Evolutionary conservation across 495 filamentous ascomycete genomes (phyloP), one percentile per base, ranked within the genome.

Genomic region (Neurospora hispaniola): DNA sequence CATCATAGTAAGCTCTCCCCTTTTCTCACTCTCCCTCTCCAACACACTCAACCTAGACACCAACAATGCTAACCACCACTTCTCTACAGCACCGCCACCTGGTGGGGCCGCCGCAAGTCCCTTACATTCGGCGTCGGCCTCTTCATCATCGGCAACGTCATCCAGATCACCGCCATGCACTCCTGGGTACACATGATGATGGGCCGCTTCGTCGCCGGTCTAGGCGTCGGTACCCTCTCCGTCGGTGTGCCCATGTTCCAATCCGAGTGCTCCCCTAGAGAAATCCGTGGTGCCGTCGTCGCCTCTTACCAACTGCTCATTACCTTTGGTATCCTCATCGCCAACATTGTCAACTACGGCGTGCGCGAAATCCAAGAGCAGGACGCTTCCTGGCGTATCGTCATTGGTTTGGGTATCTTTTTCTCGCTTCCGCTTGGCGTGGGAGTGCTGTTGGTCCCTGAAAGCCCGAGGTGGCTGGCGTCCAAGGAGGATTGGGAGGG

Each of bases 301-400:
- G 85, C 88, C 70, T 86, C 88, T 42, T 94, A 93, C 81, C 92
- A 94, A 82, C 86, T 94, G 40, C 90, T 93, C 79, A 91, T 93
- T 77, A 92, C 92, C 27, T 83, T 92, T 48, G 92, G 92, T 71
- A 92, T 94, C 79, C 89, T 93, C 74, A 84, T 90, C 69, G 89
- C 91, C 72, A 88, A 92, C 82, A 85, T 88, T 71, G 84, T 94
- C 84, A 93, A 93, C 80, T 92, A 80, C 40, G 78, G 74, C 66
- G 76, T 79, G 78, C 80, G 90, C 84, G 46, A 88, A 14, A 74
- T 79, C 66, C 66, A 85, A 27, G 73, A 74, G 20, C 82, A 79
- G 41, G 80, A 85, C 42, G 82, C 84, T 11, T 87, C 88, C 2
- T 94, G 92, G 92, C 83, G 89, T 40, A 86, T 92, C 75, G 86